These are phyloP conservation scores for Leccinellum luteum DNA, from an alignment of 768 basidiomycete species.

Conservation along the genomic window DNA sequence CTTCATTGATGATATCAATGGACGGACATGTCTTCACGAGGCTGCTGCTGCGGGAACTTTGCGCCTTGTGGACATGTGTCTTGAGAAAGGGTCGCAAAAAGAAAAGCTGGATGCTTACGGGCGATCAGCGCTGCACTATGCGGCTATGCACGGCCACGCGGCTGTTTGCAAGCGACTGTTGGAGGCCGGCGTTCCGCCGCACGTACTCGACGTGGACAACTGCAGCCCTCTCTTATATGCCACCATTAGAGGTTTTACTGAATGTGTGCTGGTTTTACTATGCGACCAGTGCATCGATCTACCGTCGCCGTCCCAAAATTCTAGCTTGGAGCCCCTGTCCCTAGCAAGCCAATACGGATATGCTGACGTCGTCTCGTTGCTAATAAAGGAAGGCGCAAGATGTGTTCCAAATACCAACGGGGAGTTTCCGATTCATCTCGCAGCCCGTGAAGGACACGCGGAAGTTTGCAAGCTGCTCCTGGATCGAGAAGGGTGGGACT, in stretches of 20 bases:
- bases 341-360: conserved; percentile 91
- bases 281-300: conserved; percentile 65
- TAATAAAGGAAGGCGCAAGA: conserved; percentile 74
- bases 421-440: conserved; percentile 96
- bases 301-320: conserved; percentile 53
- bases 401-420: conserved; percentile 89
- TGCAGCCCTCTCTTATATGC: conserved; percentile 94
- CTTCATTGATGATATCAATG: conserved; percentile 97
- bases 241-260: conserved; percentile 78
- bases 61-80: conserved; percentile 77
- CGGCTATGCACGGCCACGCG: conserved; percentile 88
- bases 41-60: conserved; percentile 83
- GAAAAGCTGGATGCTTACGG: conserved; percentile 86
- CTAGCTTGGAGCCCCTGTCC: conserved; percentile 82
- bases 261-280: conserved; percentile 81
- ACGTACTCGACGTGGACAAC: conserved; percentile 86
- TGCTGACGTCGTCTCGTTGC: conserved; percentile 71
- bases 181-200: conserved; percentile 60
- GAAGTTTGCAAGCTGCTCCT: conserved; percentile 80
- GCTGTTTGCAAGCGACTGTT: conserved; percentile 74
- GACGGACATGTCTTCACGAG: conserved; percentile 89
- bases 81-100: conserved; percentile 66
- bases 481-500: conserved; percentile 74
- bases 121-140: conserved; percentile 92
- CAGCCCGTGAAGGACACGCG: conserved; percentile 87